phyloP scores from a whole-genome alignment of 2,329 filamentous ascomycete species.

The Fusarium veterinarium region DNA sequence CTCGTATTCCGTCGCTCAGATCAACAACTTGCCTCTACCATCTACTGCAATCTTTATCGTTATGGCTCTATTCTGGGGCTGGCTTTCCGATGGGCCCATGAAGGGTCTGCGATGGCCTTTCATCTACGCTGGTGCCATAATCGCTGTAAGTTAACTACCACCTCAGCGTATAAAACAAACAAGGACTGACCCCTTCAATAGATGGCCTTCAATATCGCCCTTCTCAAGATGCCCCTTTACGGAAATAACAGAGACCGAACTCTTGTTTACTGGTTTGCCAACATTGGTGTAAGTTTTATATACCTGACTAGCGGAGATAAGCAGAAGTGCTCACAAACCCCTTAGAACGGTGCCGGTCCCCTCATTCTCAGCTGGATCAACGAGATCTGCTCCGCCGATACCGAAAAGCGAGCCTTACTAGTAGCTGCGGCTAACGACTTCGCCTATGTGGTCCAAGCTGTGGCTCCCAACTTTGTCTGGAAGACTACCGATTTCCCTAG shows the following conservation, averaged over 20 bases:
- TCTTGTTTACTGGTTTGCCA: conserved; percentile 36
- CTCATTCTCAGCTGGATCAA: conserved; percentile 42
- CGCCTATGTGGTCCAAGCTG: conserved; percentile 34
- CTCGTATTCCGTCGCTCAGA: conserved; percentile 2
- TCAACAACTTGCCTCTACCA: conserved; percentile 23
- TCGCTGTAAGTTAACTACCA: conserved; percentile 1
- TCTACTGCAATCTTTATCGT: conserved; percentile 33
- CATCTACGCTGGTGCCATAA: conserved; percentile 29
- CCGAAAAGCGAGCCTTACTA: conserved; percentile 35
- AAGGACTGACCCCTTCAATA: not conserved
- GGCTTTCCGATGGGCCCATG: conserved; percentile 34
- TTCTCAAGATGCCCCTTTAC: conserved; percentile 34
- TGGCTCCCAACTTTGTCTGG: conserved; percentile 15
- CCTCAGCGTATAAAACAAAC: rapidly evolving
- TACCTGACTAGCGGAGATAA: rapidly evolving
- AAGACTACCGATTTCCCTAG: not conserved
- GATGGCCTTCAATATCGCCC: conserved; percentile 21
- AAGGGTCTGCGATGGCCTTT: conserved; percentile 29
- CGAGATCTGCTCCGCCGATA: conserved; percentile 36
- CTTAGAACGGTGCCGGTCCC: conserved; percentile 25
- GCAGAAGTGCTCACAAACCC: not conserved
- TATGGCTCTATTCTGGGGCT: conserved; percentile 28
- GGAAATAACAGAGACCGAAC: conserved; percentile 17
- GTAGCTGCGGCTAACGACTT: conserved; percentile 25
- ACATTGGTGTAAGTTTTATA: conserved; percentile 33